These are phyloP conservation scores for Fistulifera pelliculosa DNA, from an alignment of 108 stramenopile species.

Conservation along the genomic window DNA sequence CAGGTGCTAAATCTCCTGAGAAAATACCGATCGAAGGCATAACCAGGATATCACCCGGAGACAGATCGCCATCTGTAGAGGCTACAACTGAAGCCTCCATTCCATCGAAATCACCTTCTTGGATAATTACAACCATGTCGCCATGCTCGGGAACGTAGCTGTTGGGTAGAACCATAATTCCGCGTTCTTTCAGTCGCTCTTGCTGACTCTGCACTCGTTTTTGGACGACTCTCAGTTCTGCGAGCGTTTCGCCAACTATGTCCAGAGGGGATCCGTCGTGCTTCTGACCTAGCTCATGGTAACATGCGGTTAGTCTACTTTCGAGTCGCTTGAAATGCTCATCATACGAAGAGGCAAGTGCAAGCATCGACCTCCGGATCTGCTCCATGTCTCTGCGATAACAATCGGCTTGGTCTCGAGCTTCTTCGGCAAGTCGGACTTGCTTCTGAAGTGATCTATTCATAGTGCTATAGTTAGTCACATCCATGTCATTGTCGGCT, in stretches of 20 bases:
- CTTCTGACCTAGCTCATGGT: slow-evolving; percentile 19
- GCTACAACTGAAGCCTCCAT: slow-evolving; percentile 41
- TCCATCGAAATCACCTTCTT: slow-evolving; percentile 49
- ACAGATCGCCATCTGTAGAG: slow-evolving; percentile 7
- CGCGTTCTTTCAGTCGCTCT: slow-evolving; percentile 47
- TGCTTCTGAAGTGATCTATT: slow-evolving; percentile 44
- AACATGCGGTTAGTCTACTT: slow-evolving; percentile 29
- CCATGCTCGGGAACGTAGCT: slow-evolving; percentile 34
- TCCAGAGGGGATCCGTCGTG: slow-evolving; percentile 23
- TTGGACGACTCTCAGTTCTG: slow-evolving; percentile 33
- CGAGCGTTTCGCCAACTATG: slow-evolving; percentile 57
- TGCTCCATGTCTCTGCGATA: slow-evolving; percentile 14
- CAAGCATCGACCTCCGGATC: slow-evolving; percentile 43
- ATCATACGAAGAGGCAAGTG: slow-evolving; percentile 45
- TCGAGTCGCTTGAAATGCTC: slow-evolving; percentile 38
- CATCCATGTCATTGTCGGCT: neutral
- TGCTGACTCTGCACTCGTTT: slow-evolving; percentile 35
- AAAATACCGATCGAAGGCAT: slow-evolving; percentile 14
- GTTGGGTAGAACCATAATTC: slow-evolving; percentile 36
- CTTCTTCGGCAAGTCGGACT: slow-evolving; percentile 11
- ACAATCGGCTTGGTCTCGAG: slow-evolving; percentile 20
- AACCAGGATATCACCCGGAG: slow-evolving; percentile 27
- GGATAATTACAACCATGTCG: slow-evolving; percentile 54
- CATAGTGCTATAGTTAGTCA: slow-evolving; percentile 20
- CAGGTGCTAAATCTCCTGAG: slow-evolving; percentile 1